Evolutionary conservation across 306 rosid species (phyloP).

Genomic region (Trichosanthes truncata): DNA sequence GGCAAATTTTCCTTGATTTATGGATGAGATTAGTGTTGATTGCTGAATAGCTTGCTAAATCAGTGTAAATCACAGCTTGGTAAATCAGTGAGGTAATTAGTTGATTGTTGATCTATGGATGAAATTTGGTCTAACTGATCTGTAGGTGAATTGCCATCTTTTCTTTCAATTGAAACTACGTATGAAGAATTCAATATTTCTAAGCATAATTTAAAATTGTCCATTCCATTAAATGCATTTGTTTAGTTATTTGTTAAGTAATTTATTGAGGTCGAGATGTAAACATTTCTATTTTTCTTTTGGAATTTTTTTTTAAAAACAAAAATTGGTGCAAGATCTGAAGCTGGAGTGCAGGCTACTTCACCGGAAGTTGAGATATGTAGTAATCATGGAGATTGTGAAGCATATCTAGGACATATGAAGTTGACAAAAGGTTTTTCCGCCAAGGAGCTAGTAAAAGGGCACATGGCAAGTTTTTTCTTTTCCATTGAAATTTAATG

Average conservation of each 20-base stretch:
- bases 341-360: conserved; percentile 54
- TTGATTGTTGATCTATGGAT: no score
- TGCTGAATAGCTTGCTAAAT: no score
- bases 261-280: neutral
- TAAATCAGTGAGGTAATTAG: no score
- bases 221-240: conserved; percentile 7
- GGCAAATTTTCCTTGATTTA: no score
- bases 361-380: conserved; percentile 38
- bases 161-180: no score
- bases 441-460: conserved; percentile 85
- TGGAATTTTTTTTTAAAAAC: neutral
- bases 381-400: conserved; percentile 77
- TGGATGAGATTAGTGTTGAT: no score
- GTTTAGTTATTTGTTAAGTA: neutral
- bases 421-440: conserved; percentile 90
- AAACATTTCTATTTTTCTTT: neutral
- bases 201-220: neutral
- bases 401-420: conserved; percentile 57
- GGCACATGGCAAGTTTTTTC: conserved; percentile 73
- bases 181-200: no score
- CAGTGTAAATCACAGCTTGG: no score
- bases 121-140: no score
- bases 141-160: no score
- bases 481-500: neutral
- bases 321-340: conserved; percentile 48